Conservation (phyloP, 179 eudicot genomes). For the Patellifolia procumbens region DNA sequence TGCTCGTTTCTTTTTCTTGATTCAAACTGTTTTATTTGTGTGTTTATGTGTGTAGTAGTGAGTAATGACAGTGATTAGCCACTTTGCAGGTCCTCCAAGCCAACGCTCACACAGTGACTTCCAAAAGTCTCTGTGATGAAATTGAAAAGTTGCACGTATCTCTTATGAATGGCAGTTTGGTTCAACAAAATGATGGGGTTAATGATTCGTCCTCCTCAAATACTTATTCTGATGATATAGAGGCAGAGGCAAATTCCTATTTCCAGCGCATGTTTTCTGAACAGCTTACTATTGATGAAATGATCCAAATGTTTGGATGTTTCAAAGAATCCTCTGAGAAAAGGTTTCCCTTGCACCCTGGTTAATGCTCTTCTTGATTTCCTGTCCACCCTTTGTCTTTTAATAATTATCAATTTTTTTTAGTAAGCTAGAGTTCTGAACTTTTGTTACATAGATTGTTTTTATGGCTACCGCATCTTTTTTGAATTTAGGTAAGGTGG, state of each 20-base stretch:
- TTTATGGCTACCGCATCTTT: not conserved
- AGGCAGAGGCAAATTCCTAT: slow-evolving; percentile 84
- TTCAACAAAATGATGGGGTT: slow-evolving; percentile 53
- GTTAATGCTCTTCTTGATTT: not conserved
- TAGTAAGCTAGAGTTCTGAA: not conserved
- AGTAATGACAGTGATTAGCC: slow-evolving; percentile 1
- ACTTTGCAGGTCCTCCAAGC: slow-evolving; percentile 75
- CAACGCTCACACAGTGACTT: slow-evolving; percentile 44
- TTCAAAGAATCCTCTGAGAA: slow-evolving; percentile 78
- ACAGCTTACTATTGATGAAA: slow-evolving; percentile 60
- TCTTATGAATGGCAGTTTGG: slow-evolving; percentile 42
- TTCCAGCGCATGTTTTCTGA: slow-evolving; percentile 91
- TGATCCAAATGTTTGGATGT: slow-evolving; percentile 88
- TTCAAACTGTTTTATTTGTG: not conserved
- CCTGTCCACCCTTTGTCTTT: not conserved
- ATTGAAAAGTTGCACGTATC: slow-evolving; percentile 57
- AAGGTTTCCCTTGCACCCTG: slow-evolving; percentile 44
- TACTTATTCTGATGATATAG: slow-evolving; percentile 69
- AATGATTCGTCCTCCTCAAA: slow-evolving; percentile 50
- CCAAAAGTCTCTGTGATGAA: slow-evolving; percentile 63
- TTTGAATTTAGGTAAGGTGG: not conserved
- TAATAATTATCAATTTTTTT: not conserved
- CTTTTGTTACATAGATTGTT: not conserved
- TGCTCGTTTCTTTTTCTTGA: not conserved
- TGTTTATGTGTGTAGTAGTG: not conserved